These are phyloP conservation scores for Auriculariales sp. DNA, from an alignment of 768 basidiomycete genomes.

Conservation along the genomic window DNA sequence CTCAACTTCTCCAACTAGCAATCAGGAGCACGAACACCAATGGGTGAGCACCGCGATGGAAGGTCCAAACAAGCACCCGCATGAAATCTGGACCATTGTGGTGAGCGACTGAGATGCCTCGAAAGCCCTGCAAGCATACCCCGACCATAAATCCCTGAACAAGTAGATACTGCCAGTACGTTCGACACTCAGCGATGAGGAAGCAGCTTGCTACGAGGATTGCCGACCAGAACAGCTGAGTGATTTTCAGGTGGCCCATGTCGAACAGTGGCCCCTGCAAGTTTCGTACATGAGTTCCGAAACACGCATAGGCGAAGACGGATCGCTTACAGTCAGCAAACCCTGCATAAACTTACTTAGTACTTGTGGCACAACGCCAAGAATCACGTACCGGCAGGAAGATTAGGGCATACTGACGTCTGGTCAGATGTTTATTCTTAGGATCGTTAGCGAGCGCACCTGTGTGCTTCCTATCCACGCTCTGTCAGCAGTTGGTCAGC, in stretches of 20 bases:
- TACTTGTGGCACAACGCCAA: background rate
- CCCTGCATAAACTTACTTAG: conserved; percentile 42
- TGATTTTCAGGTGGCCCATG: conserved; percentile 45
- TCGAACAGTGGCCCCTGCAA: conserved; percentile 71
- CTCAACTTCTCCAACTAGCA: background rate
- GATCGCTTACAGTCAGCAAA: conserved; percentile 36
- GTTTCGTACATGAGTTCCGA: no score
- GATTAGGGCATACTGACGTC: conserved; percentile 17
- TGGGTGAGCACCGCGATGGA: conserved; percentile 12
- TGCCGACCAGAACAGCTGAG: conserved; percentile 32
- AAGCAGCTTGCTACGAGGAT: conserved; percentile 42
- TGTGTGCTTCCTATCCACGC: conserved; percentile 4
- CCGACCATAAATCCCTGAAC: conserved; percentile 60
- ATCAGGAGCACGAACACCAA: conserved; percentile 12
- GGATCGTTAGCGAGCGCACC: conserved; percentile 51
- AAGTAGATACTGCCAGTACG: conserved; percentile 67
- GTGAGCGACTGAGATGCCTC: background rate
- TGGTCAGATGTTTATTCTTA: conserved; percentile 43
- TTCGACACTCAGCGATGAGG: conserved; percentile 52
- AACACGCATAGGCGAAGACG: no score
- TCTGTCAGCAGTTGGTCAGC: conserved; percentile 3
- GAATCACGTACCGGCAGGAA: conserved; percentile 13
- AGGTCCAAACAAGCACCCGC: conserved; percentile 14
- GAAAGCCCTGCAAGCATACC: conserved; percentile 15
- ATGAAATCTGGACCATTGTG: conserved; percentile 8